Percentiles rank a stretch among this genome's conserved stretches.
Conservation (phyloP, 106 monocot species). For the Acorus gramineus region DNA sequence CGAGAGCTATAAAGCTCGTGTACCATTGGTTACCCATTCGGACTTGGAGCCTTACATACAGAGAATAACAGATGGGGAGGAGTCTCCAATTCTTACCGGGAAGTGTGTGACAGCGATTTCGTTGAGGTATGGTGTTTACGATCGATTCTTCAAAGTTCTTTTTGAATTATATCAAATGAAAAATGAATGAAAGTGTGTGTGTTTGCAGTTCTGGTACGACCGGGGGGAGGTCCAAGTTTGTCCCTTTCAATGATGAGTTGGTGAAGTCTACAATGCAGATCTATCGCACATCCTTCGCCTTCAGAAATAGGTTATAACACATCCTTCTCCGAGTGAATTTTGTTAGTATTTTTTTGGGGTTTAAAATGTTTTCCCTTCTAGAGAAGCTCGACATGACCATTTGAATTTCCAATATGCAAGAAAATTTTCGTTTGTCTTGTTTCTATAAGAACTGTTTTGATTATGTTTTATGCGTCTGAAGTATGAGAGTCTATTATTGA, state of each 20-base stretch:
- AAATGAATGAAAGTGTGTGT: neutral
- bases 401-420: no score
- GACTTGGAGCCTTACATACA: slow-evolving; percentile 73
- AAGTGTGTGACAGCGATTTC: slow-evolving; percentile 62
- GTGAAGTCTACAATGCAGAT: slow-evolving; percentile 60
- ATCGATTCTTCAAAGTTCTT: neutral
- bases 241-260: slow-evolving; percentile 58
- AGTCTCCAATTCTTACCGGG: slow-evolving; percentile 54
- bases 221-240: slow-evolving; percentile 52
- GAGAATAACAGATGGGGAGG: slow-evolving; percentile 67
- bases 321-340: neutral
- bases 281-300: slow-evolving; percentile 54
- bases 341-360: neutral
- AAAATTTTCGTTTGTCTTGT: no score
- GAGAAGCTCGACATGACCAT: neutral
- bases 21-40: slow-evolving; percentile 60
- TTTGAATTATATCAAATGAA: no score
- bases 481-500: no score
- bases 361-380: neutral
- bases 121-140: slow-evolving; percentile 37
- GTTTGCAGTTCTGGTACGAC: slow-evolving; percentile 61
- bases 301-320: slow-evolving; percentile 47
- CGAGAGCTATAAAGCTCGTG: slow-evolving; percentile 57
- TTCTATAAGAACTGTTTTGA: no score
- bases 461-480: no score